These are phyloP conservation scores for Botryotinia calthae DNA, from an alignment of 2,329 filamentous ascomycete genomes.

Conservation along the genomic window DNA sequence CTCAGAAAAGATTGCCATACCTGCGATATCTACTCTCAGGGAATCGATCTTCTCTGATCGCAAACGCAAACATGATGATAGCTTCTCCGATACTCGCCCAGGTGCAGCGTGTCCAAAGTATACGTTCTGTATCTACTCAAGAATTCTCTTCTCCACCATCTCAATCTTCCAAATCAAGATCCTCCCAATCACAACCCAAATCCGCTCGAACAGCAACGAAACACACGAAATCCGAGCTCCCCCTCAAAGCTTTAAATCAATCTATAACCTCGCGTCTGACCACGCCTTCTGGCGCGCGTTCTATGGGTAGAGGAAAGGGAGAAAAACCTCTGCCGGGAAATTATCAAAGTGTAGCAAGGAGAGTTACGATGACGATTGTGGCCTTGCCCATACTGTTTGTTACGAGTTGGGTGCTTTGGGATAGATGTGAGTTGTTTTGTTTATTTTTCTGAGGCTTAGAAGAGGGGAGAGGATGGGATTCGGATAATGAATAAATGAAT, in stretches of 20 bases:
- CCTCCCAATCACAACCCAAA: not conserved
- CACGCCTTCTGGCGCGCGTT: conserved; percentile 33
- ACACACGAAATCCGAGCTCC: conserved; percentile 23
- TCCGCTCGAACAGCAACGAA: not conserved
- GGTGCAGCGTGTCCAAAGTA: not conserved
- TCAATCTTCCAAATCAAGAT: not conserved
- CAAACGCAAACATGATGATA: not conserved
- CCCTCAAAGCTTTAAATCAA: conserved; percentile 34
- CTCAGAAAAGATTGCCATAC: not conserved
- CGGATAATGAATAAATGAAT: not conserved
- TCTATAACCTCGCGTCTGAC: conserved; percentile 35
- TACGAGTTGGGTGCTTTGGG: conserved; percentile 38
- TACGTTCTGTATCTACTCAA: not conserved
- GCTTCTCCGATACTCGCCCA: not conserved
- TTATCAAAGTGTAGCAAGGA: conserved; percentile 36
- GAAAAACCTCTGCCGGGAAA: conserved; percentile 29
- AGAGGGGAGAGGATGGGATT: too few relatives aligned
- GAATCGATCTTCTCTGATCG: not conserved
- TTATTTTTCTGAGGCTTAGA: not conserved
- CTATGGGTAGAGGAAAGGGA: not conserved
- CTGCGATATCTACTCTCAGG: not conserved
- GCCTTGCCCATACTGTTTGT: conserved; percentile 38
- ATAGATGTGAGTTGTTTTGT: conserved; percentile 33
- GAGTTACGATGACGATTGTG: conserved; percentile 36
- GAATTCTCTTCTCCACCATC: not conserved